Conservation (phyloP, 108 stramenopile species). For the Nannochloropsis oceanica region DNA sequence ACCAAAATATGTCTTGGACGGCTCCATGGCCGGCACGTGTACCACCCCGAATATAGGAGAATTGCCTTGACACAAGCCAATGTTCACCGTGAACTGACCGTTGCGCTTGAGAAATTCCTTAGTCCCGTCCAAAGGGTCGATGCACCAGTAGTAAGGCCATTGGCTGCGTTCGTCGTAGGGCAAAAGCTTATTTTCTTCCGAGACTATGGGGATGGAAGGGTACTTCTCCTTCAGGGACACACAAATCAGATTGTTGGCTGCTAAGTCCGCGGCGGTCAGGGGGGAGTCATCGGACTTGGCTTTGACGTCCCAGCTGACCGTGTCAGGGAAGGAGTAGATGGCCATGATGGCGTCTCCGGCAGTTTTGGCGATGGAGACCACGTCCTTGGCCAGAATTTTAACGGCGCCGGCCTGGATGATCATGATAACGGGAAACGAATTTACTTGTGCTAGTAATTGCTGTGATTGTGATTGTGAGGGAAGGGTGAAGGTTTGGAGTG, state of each 20-base stretch:
- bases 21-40: constrained; percentile 28
- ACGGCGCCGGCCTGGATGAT: background rate
- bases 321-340: constrained; percentile 7
- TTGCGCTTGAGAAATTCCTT: constrained; percentile 41
- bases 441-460: too few relatives aligned
- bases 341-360: constrained; percentile 36
- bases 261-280: constrained; percentile 21
- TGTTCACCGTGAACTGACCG: constrained; percentile 36
- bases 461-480: too few relatives aligned
- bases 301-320: constrained; percentile 27
- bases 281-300: constrained; percentile 32
- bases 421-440: background rate
- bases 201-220: constrained; percentile 29
- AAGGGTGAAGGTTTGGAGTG: too few relatives aligned
- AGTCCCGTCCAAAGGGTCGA: constrained; percentile 33
- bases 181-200: constrained; percentile 30
- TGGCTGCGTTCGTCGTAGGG: constrained; percentile 24
- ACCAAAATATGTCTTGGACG: constrained; percentile 25
- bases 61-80: constrained; percentile 18
- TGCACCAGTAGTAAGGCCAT: constrained; percentile 27
- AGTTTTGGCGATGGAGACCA: constrained; percentile 21
- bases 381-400: constrained; percentile 16
- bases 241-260: constrained; percentile 32
- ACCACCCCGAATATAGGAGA: constrained; percentile 25
- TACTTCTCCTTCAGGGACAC: constrained; percentile 7